phyloP scores from a whole-genome alignment of 2,329 filamentous ascomycete species.

The Ceratocystis huliohia region DNA sequence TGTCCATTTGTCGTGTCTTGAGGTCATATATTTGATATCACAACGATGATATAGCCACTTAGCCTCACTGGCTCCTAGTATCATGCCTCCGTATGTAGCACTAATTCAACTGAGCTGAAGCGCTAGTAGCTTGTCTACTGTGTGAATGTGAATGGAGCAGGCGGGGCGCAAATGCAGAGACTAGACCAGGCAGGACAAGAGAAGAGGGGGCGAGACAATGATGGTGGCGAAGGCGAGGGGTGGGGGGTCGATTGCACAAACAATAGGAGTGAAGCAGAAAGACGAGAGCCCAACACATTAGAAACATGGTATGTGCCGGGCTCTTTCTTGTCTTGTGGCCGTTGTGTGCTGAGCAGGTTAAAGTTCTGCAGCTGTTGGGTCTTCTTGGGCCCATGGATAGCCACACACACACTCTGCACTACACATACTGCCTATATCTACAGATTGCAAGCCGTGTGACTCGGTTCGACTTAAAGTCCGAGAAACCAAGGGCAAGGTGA shows the following conservation, averaged over 20 bases:
- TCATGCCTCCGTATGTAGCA: not conserved
- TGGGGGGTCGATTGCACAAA: not conserved
- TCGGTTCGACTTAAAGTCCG: not conserved
- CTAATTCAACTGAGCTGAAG: not conserved
- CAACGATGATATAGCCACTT: not conserved
- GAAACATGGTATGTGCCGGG: not conserved
- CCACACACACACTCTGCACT: not conserved
- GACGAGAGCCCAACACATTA: not conserved
- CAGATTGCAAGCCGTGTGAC: not conserved
- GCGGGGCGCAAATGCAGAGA: not conserved
- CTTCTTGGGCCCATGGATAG: too few relatives aligned
- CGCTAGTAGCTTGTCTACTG: not conserved
- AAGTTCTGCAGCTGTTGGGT: too few relatives aligned
- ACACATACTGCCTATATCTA: not conserved
- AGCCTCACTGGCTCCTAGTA: not conserved
- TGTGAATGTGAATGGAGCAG: not conserved
- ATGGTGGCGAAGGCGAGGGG: not conserved
- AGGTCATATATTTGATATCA: not conserved
- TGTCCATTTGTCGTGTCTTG: not conserved
- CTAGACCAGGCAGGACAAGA: not conserved
- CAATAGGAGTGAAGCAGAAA: not conserved
- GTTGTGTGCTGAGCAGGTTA: not conserved
- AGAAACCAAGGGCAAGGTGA: not conserved
- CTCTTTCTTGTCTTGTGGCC: not conserved
- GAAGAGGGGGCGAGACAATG: not conserved